Evolutionary conservation across 352 stramenopile genomes (phyloP), one percentile per base, ranked within the genome.

Genomic region (Phytophthora constricta): DNA sequence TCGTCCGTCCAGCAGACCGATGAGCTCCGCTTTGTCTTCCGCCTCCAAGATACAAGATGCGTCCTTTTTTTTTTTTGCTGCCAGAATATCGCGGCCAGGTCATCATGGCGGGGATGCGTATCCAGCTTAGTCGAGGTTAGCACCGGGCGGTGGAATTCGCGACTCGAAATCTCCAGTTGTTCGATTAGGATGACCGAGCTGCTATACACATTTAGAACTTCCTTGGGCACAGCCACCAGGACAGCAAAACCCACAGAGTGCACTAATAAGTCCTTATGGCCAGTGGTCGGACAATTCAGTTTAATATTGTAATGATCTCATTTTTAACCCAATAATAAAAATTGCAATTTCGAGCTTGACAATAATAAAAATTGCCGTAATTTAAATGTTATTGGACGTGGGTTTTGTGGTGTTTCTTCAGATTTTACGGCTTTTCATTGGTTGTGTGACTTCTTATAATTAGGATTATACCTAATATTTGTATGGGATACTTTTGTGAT

Each of bases 91-190:
- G 71, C 71, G 22, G 54, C 66, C 33, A 79, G 45, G 76, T 37
- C 53, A 79, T 74, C 66, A 79, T 72, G 26, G 46, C 61, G 4
- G 66, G 71, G 7, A 78, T 65, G 33, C 71, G 67, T 61, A 79
- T 58, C 71, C 71, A 79, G 43, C 51, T 76, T 14, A 76, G 41
- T 73, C 68, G 10, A 76, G 22, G 41, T 62, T 73, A 14, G 48
- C 58, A 31, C 57, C 52, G 46, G 62, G 53, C 2, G 62, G 58
- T 33, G 62, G 62, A 65, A 73, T 64, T 8, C 57, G 58, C 10
- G 71, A 76, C 28, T 62, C 48, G 33, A 62, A 19, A 72, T 52
- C 22, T 68, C 46, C 7, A 77, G 7, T 9, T 45, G 58, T 28
- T 60, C 37, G 37, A 5, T 52, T 19, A 4, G 26, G 14, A 13